Percentiles rank a stretch among this genome's conserved stretches.
These are phyloP conservation scores for Sporothrix globosa DNA, from an alignment of 2,329 filamentous ascomycete species.

Conservation along the genomic window DNA sequence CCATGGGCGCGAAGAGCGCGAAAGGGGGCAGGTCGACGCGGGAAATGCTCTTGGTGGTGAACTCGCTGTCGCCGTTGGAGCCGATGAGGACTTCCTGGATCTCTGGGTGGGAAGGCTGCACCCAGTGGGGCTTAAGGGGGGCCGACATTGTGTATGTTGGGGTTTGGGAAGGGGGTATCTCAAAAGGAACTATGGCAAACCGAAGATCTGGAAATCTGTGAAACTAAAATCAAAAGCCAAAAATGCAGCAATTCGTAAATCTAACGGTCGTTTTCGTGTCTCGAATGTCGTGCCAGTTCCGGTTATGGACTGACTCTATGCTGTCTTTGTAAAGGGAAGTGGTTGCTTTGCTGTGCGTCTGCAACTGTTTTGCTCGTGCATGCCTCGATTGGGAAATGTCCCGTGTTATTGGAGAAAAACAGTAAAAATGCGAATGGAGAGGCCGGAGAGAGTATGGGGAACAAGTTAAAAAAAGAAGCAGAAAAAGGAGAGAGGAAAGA, in stretches of 20 bases:
- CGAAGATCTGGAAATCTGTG: not conserved
- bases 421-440: not conserved
- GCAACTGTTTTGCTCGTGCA: not conserved
- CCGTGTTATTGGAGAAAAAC: conserved; percentile 17
- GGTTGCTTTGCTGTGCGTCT: conserved; percentile 23
- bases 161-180: conserved; percentile 11
- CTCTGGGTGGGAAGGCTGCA: conserved; percentile 62
- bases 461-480: not conserved
- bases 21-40: conserved; percentile 61
- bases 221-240: not conserved
- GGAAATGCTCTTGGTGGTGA: conserved; percentile 64
- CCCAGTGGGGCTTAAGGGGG: conserved; percentile 62
- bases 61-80: conserved; percentile 55
- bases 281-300: not conserved
- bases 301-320: conserved; percentile 5
- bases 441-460: not conserved
- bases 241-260: conserved; percentile 26
- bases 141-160: conserved; percentile 48
- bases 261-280: conserved; percentile 12
- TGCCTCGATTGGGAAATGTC: conserved; percentile 27
- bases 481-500: not conserved
- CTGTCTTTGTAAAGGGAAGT: conserved; percentile 1
- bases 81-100: conserved; percentile 60
- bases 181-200: not conserved
- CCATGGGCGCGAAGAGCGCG: conserved; percentile 67